Base-by-base conservation (phyloP, 2,329 filamentous ascomycete genomes). In the Penicillium sp. region DNA sequence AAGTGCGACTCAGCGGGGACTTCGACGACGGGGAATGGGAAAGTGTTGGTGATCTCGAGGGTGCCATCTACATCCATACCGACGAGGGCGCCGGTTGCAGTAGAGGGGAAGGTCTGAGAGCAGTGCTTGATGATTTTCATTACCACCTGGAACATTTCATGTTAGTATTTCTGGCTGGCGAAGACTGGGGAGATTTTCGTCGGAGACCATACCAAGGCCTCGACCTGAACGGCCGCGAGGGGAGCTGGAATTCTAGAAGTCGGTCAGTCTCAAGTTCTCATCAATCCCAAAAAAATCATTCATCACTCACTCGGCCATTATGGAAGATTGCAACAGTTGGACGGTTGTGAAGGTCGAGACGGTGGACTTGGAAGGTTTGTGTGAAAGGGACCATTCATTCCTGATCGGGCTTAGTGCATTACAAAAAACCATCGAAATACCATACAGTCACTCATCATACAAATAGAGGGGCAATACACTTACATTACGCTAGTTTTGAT, bases 41-140 rank as follows among this genome's bases (percentile, higher is more conserved):
- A 99, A 62, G 85, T 84, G 81, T 97, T 97, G 66, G 94, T 97
- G 78, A 97, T 81, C 78, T 97, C 88, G 59, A 97, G 84, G 56
- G 86, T 81, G 61, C 85, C 84, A 62, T 88, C 85, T 68, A 84
- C 84, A 76, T 97, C 93, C 90, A 97, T 92, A 67, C 94, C 94
- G 57, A 97, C 91, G 58, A 97, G 84, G 59, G 89, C 90, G 59
- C 93, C 93, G 52, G 92, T 97, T 53, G 91, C 91, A 53, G 87
- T 87, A 48, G 91, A 93, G 45, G 93, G 93, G 79, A 96, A 97
- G 51, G 84, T 83, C 68, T 89, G 84, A 54, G 91, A 88, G 79
- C 90, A 91, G 81, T 97, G 92, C 79, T 95, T 97, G 77, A 95
- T 92, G 74, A 97, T 92, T 82, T 97, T 96, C 89, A 97, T 93